Evolutionary conservation across 1,284 basidiomycete genomes (phyloP).

Genomic region (Bondarzewia mesenterica): DNA sequence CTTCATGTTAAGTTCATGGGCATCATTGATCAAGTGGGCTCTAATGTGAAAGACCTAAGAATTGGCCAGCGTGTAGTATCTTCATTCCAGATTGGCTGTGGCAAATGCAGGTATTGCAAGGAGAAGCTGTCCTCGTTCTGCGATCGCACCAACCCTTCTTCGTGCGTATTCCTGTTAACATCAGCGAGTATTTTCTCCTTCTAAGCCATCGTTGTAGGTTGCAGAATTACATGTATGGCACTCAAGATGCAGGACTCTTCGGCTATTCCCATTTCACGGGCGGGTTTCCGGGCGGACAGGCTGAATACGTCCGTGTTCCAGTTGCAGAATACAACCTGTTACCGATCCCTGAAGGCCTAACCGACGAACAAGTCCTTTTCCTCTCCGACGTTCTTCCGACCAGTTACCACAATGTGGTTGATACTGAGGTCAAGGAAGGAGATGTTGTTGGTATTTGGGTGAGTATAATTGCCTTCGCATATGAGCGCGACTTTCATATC

Average conservation of each 20-base stretch:
- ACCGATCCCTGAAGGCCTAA: slow-evolving; percentile 55
- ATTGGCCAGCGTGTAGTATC: slow-evolving; percentile 65
- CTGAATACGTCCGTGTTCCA: slow-evolving; percentile 62
- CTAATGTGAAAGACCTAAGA: slow-evolving; percentile 50
- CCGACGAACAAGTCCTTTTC: slow-evolving; percentile 58
- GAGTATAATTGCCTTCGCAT: slow-evolving; percentile 11
- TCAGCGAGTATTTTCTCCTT: background rate
- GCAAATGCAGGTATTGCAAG: slow-evolving; percentile 67
- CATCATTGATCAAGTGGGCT: slow-evolving; percentile 56
- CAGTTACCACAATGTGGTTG: slow-evolving; percentile 66
- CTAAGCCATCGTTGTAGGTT: slow-evolving; percentile 26
- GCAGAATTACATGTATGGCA: slow-evolving; percentile 62
- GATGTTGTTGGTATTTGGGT: slow-evolving; percentile 66
- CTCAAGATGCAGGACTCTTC: slow-evolving; percentile 65
- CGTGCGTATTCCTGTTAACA: slow-evolving; percentile 27
- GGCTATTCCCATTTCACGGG: slow-evolving; percentile 71
- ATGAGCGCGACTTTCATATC: background rate
- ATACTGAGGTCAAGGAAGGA: slow-evolving; percentile 59
- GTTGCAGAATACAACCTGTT: slow-evolving; percentile 67
- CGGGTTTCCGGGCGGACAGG: slow-evolving; percentile 68
- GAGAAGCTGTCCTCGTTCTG: slow-evolving; percentile 68
- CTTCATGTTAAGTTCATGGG: slow-evolving; percentile 53
- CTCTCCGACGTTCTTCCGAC: slow-evolving; percentile 70
- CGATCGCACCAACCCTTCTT: slow-evolving; percentile 61
- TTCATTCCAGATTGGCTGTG: slow-evolving; percentile 75